A percentile compares a stretch with the other conserved stretches of the same genome.
Evolutionary conservation across 2,329 filamentous ascomycete genomes (phyloP).

Genomic region (Neobulgaria alba): DNA sequence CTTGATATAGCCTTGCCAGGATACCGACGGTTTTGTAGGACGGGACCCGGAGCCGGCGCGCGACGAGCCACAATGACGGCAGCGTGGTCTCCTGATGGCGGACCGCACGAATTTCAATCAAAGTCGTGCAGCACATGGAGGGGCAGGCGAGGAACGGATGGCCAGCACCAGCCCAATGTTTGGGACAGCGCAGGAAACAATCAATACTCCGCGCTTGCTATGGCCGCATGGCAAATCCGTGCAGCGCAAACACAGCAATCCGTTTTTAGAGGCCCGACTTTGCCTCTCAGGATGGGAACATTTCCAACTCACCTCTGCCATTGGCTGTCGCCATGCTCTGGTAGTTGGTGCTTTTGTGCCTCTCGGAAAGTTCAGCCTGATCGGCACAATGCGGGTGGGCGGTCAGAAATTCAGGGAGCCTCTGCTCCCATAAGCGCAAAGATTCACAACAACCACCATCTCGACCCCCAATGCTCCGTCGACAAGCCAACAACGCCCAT

Average conservation of each 20-base stretch:
- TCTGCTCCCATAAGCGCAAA: neutral
- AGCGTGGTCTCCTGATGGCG: no score
- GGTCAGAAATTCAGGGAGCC: neutral
- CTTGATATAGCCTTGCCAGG: slow-evolving; percentile 28
- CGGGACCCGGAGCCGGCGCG: neutral
- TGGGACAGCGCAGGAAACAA: slow-evolving; percentile 5
- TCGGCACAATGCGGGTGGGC: neutral
- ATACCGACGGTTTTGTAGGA: neutral
- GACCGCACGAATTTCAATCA: no score
- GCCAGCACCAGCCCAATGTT: no score
- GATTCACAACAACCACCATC: slow-evolving; percentile 12
- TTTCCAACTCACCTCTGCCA: neutral
- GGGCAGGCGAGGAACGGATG: no score
- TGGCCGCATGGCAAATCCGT: no score
- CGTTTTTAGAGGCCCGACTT: no score
- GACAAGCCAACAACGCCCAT: no score
- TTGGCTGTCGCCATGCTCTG: neutral
- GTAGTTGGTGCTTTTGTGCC: slow-evolving; percentile 17
- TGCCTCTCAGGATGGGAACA: no score
- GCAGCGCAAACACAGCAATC: no score
- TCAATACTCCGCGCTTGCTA: slow-evolving; percentile 9
- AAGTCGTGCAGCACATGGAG: slow-evolving; percentile 10
- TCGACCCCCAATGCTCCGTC: slow-evolving; percentile 16
- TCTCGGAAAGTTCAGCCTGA: slow-evolving; percentile 11
- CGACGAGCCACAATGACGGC: neutral